phyloP scores from a whole-genome alignment of 2,329 filamentous ascomycete genomes.

The Ceratocystis ficicola region DNA sequence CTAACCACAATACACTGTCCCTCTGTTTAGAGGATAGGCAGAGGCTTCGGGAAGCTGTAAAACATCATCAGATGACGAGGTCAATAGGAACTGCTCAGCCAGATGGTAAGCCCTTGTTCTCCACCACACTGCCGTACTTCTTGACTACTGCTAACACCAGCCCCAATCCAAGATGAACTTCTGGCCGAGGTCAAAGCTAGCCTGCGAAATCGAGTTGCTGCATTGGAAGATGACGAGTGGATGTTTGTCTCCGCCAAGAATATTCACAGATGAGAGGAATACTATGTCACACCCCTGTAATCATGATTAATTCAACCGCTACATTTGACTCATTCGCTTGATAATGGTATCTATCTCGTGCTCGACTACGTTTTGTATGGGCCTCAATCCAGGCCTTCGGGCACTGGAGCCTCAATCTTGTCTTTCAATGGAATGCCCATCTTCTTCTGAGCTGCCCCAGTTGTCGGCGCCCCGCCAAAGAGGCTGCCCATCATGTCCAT shows the following conservation, averaged over 20 bases:
- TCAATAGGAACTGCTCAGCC: conserved; percentile 49
- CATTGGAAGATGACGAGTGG: conserved; percentile 74
- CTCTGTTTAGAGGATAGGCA: conserved; percentile 43
- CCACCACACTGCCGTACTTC: not conserved
- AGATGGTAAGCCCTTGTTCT: conserved; percentile 35
- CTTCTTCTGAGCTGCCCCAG: conserved; percentile 26
- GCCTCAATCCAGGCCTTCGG: conserved; percentile 47
- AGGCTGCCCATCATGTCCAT: conserved; percentile 97
- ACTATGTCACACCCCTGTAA: not conserved
- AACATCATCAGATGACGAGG: conserved; percentile 46
- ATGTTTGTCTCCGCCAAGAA: conserved; percentile 60
- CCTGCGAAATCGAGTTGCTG: conserved; percentile 58
- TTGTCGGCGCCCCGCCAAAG: conserved; percentile 53
- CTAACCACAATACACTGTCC: conserved; percentile 1
- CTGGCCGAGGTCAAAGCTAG: conserved; percentile 57
- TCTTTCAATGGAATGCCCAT: conserved; percentile 35
- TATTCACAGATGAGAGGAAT: conserved; percentile 23
- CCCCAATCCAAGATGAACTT: conserved; percentile 42
- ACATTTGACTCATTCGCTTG: conserved; percentile 1
- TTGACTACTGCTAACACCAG: not conserved
- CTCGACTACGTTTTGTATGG: not conserved
- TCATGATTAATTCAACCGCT: not conserved
- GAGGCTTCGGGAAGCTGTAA: conserved; percentile 48
- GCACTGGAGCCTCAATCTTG: conserved; percentile 38
- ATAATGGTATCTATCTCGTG: conserved; percentile 1